Percentiles rank a stretch among this genome's conserved stretches.
phyloP scores from a whole-genome alignment of 202 grass and related monocot species.

The Bolboschoenoplectus hybrid region DNA sequence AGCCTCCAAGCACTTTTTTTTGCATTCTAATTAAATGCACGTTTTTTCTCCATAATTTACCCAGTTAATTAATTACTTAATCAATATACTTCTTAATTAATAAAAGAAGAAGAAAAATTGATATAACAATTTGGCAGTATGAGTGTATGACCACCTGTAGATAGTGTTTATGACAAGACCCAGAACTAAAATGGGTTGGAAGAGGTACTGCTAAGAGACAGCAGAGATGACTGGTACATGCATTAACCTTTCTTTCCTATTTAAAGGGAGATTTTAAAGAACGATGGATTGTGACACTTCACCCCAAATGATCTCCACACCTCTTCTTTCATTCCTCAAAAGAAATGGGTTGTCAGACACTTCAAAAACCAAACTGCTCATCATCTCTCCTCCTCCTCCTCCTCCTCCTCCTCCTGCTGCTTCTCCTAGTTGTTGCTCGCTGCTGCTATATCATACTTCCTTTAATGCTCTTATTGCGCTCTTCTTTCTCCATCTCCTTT shows the following conservation, averaged over 20 bases:
- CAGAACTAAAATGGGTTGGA: slow-evolving; percentile 41
- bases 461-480: slow-evolving; percentile 1
- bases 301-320: slow-evolving; percentile 30
- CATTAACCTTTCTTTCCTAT: slow-evolving; percentile 40
- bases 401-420: background rate
- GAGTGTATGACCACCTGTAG: background rate
- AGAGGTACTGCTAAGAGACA: slow-evolving; percentile 22
- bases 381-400: too few relatives aligned
- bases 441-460: slow-evolving; percentile 33
- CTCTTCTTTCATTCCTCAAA: slow-evolving; percentile 23
- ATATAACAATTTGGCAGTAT: slow-evolving; percentile 6
- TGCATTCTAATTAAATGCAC: background rate
- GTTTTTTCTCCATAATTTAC: background rate
- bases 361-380: slow-evolving; percentile 33
- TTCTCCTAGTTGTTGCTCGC: slow-evolving; percentile 7
- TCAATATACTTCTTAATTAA: too few relatives aligned
- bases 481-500: slow-evolving; percentile 6
- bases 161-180: slow-evolving; percentile 30
- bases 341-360: slow-evolving; percentile 36
- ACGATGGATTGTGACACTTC: slow-evolving; percentile 34
- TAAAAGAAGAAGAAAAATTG: background rate
- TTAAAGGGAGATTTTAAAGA: slow-evolving; percentile 38
- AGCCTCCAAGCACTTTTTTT: background rate
- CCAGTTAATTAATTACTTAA: background rate
- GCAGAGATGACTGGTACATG: slow-evolving; percentile 25